Conservation (phyloP, 768 basidiomycete species). For the Stropharia rugosoannulata region DNA sequence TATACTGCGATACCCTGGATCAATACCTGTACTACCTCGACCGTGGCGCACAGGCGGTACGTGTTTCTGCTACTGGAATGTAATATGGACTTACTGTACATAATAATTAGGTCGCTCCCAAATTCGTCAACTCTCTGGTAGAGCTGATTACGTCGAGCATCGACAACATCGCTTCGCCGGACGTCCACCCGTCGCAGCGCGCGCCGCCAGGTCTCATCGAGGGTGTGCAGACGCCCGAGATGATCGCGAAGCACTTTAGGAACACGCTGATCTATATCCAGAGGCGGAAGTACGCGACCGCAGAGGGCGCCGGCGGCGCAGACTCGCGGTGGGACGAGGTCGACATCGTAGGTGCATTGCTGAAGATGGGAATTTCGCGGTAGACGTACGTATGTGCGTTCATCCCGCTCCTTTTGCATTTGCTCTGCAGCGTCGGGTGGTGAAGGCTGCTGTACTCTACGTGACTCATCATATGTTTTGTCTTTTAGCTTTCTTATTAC, state of each 20-base stretch:
- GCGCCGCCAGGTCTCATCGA: conserved; percentile 90
- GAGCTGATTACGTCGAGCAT: conserved; percentile 94
- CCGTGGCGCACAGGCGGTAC: conserved; percentile 85
- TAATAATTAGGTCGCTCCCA: conserved; percentile 73
- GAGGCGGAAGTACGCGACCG: conserved; percentile 58
- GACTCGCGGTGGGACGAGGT: conserved; percentile 81
- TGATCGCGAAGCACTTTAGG: conserved; percentile 91
- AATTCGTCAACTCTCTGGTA: conserved; percentile 95
- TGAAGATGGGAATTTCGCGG: conserved; percentile 85
- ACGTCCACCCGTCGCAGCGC: conserved; percentile 85
- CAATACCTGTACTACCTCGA: conserved; percentile 97
- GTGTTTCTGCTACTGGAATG: conserved; percentile 21
- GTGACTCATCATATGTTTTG: conserved; percentile 9
- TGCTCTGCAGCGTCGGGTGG: neutral
- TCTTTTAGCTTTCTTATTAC: neutral
- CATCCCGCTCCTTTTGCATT: neutral
- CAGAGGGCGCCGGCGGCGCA: conserved; percentile 36
- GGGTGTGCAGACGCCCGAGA: conserved; percentile 88
- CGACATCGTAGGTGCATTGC: conserved; percentile 80
- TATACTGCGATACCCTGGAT: conserved; percentile 96
- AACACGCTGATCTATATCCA: conserved; percentile 88
- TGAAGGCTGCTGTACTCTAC: conserved; percentile 14
- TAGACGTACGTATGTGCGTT: conserved; percentile 22
- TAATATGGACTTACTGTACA: neutral
- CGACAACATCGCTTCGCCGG: conserved; percentile 85